phyloP scores from a whole-genome alignment of 2,329 filamentous ascomycete genomes.

The Aspergillus tamarii region DNA sequence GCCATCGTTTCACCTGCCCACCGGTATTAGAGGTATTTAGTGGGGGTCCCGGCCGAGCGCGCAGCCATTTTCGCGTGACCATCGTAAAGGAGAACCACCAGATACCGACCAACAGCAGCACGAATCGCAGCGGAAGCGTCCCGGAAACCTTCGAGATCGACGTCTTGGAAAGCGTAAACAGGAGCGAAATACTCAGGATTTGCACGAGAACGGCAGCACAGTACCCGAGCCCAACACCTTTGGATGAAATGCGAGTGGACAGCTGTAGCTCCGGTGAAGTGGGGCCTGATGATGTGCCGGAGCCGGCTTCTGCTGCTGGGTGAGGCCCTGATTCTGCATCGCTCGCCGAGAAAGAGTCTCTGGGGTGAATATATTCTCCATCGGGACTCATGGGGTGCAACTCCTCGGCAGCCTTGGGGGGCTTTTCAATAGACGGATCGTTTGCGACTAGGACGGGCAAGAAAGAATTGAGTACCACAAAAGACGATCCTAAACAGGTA shows the following conservation, averaged over 20 bases:
- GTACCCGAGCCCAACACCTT: slow-evolving; percentile 88
- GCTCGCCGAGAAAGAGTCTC: slow-evolving; percentile 22
- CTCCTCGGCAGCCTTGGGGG: slow-evolving; percentile 23
- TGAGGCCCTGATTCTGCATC: slow-evolving; percentile 27
- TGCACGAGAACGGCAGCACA: slow-evolving; percentile 81
- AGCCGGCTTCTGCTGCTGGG: slow-evolving; percentile 7
- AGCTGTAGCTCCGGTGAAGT: slow-evolving; percentile 71
- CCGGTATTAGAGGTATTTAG: slow-evolving; percentile 29
- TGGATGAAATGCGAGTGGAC: slow-evolving; percentile 84
- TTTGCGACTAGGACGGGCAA: slow-evolving; percentile 83
- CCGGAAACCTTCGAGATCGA: slow-evolving; percentile 62
- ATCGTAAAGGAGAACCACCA: slow-evolving; percentile 92
- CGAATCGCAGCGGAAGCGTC: slow-evolving; percentile 77
- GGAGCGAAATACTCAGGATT: slow-evolving; percentile 73
- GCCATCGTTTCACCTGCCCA: slow-evolving; percentile 29
- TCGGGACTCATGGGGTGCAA: slow-evolving; percentile 26
- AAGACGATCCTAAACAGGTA: slow-evolving; percentile 85
- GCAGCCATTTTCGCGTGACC: slow-evolving; percentile 78
- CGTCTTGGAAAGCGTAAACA: slow-evolving; percentile 56
- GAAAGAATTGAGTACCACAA: slow-evolving; percentile 90
- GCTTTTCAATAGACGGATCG: slow-evolving; percentile 60
- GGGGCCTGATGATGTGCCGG: slow-evolving; percentile 11
- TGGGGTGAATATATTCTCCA: slow-evolving; percentile 13
- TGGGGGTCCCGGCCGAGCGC: slow-evolving; percentile 80
- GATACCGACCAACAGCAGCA: slow-evolving; percentile 76